phyloP scores from a whole-genome alignment of 2,329 filamentous ascomycete species.

The Sporothrix inflata region DNA sequence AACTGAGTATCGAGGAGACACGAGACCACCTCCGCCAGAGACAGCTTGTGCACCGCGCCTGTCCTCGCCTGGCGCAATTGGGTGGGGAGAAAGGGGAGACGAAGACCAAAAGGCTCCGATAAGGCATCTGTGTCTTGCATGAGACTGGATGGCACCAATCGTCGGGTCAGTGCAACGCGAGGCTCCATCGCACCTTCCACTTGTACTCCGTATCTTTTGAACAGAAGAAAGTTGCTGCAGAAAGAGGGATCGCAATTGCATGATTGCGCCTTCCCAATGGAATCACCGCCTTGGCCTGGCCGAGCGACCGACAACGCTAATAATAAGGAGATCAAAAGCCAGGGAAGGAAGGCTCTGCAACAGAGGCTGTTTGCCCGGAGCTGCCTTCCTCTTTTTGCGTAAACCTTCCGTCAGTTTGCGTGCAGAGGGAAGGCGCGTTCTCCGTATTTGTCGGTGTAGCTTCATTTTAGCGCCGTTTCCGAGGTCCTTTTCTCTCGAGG shows the following conservation, averaged over 20 bases:
- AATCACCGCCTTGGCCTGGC: constrained; percentile 9
- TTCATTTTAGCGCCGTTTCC: constrained; percentile 21
- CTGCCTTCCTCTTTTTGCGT: constrained; percentile 5
- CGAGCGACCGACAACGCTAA: constrained; percentile 1
- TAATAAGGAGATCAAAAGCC: not conserved
- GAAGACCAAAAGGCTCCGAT: constrained; percentile 10
- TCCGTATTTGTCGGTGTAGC: constrained; percentile 5
- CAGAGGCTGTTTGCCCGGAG: not conserved
- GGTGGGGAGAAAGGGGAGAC: not conserved
- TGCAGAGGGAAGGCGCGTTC: not conserved
- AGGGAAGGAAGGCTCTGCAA: not conserved
- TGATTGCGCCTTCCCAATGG: constrained; percentile 1
- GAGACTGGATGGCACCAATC: not conserved
- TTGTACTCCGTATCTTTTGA: not conserved
- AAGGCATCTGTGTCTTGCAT: constrained; percentile 11
- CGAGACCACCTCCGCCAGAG: constrained; percentile 11
- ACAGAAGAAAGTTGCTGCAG: not conserved
- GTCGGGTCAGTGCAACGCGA: not conserved
- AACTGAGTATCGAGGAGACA: not conserved
- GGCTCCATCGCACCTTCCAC: constrained; percentile 5
- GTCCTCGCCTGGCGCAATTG: not conserved
- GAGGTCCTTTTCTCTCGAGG: not conserved
- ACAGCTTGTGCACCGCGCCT: constrained; percentile 5
- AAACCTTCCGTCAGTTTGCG: not conserved
- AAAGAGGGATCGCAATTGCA: not conserved